These are phyloP conservation scores for Floccularia luteovirens DNA, from an alignment of 768 basidiomycete genomes.

Conservation along the genomic window DNA sequence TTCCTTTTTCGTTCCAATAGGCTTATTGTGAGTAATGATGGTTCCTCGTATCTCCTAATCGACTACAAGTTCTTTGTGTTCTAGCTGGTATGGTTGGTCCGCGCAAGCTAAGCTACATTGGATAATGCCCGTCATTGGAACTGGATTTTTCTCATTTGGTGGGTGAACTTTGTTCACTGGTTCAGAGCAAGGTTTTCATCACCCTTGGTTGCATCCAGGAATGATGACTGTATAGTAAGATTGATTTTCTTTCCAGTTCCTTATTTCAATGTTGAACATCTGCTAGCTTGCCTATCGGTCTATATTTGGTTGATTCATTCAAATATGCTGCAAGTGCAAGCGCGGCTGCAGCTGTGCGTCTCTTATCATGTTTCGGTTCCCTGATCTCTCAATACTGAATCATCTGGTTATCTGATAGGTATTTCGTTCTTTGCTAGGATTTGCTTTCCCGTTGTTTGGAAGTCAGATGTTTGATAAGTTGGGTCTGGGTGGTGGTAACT, in stretches of 20 bases:
- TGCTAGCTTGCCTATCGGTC: constrained; percentile 57
- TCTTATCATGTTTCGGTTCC: constrained; percentile 8
- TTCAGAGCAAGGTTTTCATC: constrained; percentile 12
- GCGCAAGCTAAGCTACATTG: constrained; percentile 58
- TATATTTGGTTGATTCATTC: constrained; percentile 70
- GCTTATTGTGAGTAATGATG: constrained; percentile 45
- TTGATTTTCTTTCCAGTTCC: not conserved
- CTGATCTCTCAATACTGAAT: not conserved
- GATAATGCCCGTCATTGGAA: constrained; percentile 73
- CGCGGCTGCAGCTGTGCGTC: constrained; percentile 52
- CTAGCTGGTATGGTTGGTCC: constrained; percentile 79
- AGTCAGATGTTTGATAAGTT: constrained; percentile 55
- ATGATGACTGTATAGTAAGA: constrained; percentile 59
- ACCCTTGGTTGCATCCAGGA: not conserved
- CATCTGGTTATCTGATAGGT: constrained; percentile 18
- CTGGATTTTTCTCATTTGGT: constrained; percentile 55
- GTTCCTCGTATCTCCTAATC: not conserved
- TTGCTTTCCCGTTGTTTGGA: constrained; percentile 41
- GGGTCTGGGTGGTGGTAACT: constrained; percentile 63
- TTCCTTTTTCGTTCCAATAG: constrained; percentile 61
- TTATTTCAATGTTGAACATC: not conserved
- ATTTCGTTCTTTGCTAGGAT: constrained; percentile 39
- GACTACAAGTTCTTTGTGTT: constrained; percentile 6
- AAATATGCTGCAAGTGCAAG: constrained; percentile 62
- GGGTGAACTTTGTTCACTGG: constrained; percentile 3